Percentiles rank a stretch among this genome's conserved stretches.
These are phyloP conservation scores for Cladophialophora carrionii DNA, from an alignment of 2,329 filamentous ascomycete genomes.

Conservation along the genomic window DNA sequence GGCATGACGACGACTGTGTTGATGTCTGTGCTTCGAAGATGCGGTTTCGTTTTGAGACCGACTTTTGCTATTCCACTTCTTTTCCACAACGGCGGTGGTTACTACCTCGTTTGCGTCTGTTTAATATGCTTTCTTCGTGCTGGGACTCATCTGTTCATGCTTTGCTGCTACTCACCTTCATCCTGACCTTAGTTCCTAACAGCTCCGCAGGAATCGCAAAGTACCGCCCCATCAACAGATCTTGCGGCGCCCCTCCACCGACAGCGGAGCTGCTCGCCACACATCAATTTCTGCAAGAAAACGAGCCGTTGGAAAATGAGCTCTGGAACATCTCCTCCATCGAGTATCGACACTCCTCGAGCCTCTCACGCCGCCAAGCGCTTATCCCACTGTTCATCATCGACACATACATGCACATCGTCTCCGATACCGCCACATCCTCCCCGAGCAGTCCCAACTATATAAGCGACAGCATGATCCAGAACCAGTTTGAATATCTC, in stretches of 20 bases:
- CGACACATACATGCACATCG: slow-evolving; percentile 50
- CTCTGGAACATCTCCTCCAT: slow-evolving; percentile 30
- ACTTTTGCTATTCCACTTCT: slow-evolving; percentile 3
- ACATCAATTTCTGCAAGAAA: slow-evolving; percentile 29
- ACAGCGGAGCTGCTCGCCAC: slow-evolving; percentile 27
- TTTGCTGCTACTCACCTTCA: not conserved
- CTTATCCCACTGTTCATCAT: slow-evolving; percentile 22
- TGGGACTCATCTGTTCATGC: not conserved
- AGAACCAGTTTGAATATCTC: slow-evolving; percentile 40
- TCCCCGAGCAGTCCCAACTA: slow-evolving; percentile 22
- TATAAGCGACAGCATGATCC: slow-evolving; percentile 30
- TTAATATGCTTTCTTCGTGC: not conserved
- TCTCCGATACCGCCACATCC: slow-evolving; percentile 42
- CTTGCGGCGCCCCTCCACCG: slow-evolving; percentile 26
- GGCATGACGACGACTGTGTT: not conserved
- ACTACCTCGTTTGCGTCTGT: not conserved
- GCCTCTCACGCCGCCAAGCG: slow-evolving; percentile 21
- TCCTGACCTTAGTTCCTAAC: slow-evolving; percentile 12
- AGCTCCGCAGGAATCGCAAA: slow-evolving; percentile 20
- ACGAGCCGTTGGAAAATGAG: slow-evolving; percentile 32
- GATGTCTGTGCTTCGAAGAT: slow-evolving; percentile 14
- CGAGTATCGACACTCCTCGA: slow-evolving; percentile 10
- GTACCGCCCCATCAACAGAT: slow-evolving; percentile 27
- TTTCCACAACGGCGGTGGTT: not conserved
- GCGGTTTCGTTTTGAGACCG: not conserved